Evolutionary conservation across 1,284 basidiomycete species (phyloP).

Genomic region (Irpex sp.): DNA sequence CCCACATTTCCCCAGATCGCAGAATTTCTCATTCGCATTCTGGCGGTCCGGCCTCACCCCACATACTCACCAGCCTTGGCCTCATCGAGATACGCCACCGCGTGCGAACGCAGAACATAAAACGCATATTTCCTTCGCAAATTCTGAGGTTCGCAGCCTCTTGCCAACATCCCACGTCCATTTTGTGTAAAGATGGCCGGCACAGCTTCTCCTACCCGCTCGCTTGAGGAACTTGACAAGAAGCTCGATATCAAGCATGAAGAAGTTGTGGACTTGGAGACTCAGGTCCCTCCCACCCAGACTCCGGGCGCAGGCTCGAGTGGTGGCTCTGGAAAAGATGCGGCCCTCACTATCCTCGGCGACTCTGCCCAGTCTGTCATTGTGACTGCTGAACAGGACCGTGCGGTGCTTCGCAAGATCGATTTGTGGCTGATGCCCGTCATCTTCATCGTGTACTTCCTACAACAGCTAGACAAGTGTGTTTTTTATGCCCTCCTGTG

Average conservation of each 20-base stretch:
- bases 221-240: constrained; percentile 4
- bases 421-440: constrained; percentile 40
- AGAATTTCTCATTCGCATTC: neutral
- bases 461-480: constrained; percentile 42
- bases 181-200: neutral
- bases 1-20: constrained; percentile 4
- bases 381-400: constrained; percentile 33
- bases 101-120: neutral
- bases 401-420: constrained; percentile 34
- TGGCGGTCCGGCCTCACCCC: neutral
- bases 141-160: neutral
- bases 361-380: constrained; percentile 23
- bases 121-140: neutral
- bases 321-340: constrained; percentile 26
- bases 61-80: neutral
- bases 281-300: neutral
- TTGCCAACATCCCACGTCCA: neutral
- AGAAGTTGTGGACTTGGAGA: constrained; percentile 7
- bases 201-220: neutral
- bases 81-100: neutral
- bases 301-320: neutral
- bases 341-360: constrained; percentile 33
- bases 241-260: constrained; percentile 10
- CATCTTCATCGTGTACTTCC: constrained; percentile 38
- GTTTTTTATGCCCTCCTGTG: neutral